phyloP scores from a whole-genome alignment of 768 basidiomycete genomes.

The Amanita rubescens region DNA sequence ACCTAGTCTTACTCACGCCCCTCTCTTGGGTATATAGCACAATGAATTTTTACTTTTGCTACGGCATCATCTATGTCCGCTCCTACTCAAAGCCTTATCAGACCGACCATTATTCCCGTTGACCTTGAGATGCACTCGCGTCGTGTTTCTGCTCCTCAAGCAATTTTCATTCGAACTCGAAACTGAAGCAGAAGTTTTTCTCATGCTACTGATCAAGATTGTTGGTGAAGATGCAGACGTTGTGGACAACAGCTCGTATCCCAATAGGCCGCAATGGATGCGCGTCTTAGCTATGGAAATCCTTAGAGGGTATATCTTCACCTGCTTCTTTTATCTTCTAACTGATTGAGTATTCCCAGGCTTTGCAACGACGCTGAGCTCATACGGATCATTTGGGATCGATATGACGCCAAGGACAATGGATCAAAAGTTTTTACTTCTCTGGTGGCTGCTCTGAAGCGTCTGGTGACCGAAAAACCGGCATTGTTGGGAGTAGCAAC shows the following conservation, averaged over 20 bases:
- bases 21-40: slow-evolving; percentile 58
- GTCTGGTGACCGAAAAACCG: slow-evolving; percentile 86
- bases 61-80: slow-evolving; percentile 82
- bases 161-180: slow-evolving; percentile 79
- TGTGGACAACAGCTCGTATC: slow-evolving; percentile 20
- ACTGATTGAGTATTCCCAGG: slow-evolving; percentile 24
- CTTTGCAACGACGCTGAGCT: slow-evolving; percentile 76
- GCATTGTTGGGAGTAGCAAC: slow-evolving; percentile 68
- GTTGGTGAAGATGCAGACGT: slow-evolving; percentile 43
- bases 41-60: slow-evolving; percentile 80
- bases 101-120: slow-evolving; percentile 81
- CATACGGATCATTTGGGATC: slow-evolving; percentile 71
- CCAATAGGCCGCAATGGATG: slow-evolving; percentile 70
- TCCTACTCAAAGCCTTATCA: slow-evolving; percentile 80
- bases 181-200: slow-evolving; percentile 82
- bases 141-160: slow-evolving; percentile 89
- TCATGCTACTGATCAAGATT: slow-evolving; percentile 62
- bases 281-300: slow-evolving; percentile 90
- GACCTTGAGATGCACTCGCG: slow-evolving; percentile 84
- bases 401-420: slow-evolving; percentile 57
- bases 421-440: slow-evolving; percentile 69
- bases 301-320: slow-evolving; percentile 60
- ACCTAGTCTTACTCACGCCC: not conserved
- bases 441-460: slow-evolving; percentile 77
- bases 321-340: not conserved